phyloP scores from a whole-genome alignment of 441 rosid species.

The Aleurites moluccanus region DNA sequence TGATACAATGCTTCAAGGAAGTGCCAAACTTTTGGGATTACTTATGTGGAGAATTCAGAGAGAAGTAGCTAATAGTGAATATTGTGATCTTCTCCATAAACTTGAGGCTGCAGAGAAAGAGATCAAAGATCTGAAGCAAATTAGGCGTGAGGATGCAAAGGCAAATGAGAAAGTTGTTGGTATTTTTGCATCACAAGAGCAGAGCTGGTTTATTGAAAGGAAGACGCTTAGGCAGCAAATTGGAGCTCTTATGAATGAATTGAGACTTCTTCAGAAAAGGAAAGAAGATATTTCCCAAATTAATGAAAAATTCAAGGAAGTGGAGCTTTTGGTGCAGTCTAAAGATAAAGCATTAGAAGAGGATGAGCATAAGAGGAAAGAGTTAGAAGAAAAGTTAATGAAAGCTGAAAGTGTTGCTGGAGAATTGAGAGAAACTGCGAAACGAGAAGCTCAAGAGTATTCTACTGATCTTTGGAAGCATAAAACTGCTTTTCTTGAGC shows the following conservation, averaged over 20 bases:
- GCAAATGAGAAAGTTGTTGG: slow-evolving; percentile 94
- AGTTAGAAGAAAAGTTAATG: slow-evolving; percentile 55
- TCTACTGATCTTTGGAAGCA: slow-evolving; percentile 75
- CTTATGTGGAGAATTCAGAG: slow-evolving; percentile 64
- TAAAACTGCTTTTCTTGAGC: slow-evolving; percentile 85
- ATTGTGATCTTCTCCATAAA: slow-evolving; percentile 41
- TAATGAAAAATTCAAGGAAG: slow-evolving; percentile 52
- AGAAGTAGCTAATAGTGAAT: slow-evolving; percentile 33
- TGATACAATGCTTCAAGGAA: slow-evolving; percentile 58
- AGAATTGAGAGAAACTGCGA: slow-evolving; percentile 55
- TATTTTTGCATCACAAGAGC: slow-evolving; percentile 79
- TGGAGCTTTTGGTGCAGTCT: slow-evolving; percentile 48
- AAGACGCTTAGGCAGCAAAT: slow-evolving; percentile 53
- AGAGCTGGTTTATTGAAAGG: slow-evolving; percentile 74
- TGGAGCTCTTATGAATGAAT: slow-evolving; percentile 60
- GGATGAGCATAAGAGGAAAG: slow-evolving; percentile 48
- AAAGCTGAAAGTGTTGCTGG: slow-evolving; percentile 45
- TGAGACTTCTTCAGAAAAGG: slow-evolving; percentile 46
- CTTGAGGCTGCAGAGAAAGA: slow-evolving; percentile 54
- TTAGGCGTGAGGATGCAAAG: slow-evolving; percentile 71
- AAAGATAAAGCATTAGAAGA: slow-evolving; percentile 58
- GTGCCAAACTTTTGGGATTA: slow-evolving; percentile 66
- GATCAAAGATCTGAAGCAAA: slow-evolving; percentile 58
- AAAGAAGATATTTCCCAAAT: slow-evolving; percentile 45
- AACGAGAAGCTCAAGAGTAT: slow-evolving; percentile 64